phyloP scores from a whole-genome alignment of 2,329 filamentous ascomycete genomes.

The Penicillium olsonii region DNA sequence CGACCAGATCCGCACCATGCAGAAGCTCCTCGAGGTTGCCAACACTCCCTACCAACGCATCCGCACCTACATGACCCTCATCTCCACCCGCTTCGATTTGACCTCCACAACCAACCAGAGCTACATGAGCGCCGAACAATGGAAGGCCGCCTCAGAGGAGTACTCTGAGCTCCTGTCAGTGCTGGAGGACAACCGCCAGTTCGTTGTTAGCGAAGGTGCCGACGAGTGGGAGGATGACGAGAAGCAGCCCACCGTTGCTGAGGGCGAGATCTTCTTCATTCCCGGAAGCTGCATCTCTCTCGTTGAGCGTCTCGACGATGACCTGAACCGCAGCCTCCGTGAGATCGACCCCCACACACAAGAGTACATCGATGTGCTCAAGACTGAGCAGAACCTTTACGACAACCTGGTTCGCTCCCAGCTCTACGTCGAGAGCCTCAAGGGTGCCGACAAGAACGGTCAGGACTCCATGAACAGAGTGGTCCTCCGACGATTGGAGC shows the following conservation, averaged over 20 bases:
- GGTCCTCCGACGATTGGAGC: conserved; percentile 90
- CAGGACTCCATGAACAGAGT: conserved; percentile 92
- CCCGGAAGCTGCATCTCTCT: conserved; percentile 94
- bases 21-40: conserved; percentile 89
- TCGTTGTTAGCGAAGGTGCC: conserved; percentile 84
- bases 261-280: conserved; percentile 81
- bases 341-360: conserved; percentile 97
- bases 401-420: conserved; percentile 85
- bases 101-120: conserved; percentile 70
- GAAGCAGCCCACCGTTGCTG: conserved; percentile 74
- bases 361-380: conserved; percentile 94
- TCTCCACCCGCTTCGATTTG: conserved; percentile 93
- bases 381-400: conserved; percentile 88
- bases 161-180: conserved; percentile 74
- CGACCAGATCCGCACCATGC: conserved; percentile 97
- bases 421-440: conserved; percentile 83
- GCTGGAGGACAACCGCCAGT: conserved; percentile 75
- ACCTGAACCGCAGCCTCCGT: conserved; percentile 95
- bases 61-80: conserved; percentile 83
- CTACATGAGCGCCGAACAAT: conserved; percentile 93
- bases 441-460: conserved; percentile 67
- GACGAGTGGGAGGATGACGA: conserved; percentile 99
- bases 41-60: conserved; percentile 91
- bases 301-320: conserved; percentile 92
- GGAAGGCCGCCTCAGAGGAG: conserved; percentile 92